Conservation (phyloP, 805 yeast species). For the Kazachstania viticola region DNA sequence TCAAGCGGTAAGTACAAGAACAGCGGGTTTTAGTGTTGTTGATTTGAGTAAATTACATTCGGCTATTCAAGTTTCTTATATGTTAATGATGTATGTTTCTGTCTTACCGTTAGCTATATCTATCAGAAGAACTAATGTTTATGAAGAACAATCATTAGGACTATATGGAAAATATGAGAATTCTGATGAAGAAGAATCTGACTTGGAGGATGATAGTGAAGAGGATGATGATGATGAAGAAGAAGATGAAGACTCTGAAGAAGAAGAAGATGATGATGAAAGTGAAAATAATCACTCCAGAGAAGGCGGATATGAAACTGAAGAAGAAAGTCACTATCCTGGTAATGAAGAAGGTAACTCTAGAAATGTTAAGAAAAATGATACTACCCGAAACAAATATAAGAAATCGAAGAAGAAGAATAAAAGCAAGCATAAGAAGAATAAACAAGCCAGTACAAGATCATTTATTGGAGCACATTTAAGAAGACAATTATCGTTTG, state of each 20-base stretch:
- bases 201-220: slow-evolving; percentile 10
- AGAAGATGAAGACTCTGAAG: slow-evolving; percentile 6
- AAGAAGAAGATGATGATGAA: slow-evolving; percentile 15
- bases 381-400: slow-evolving; percentile 7
- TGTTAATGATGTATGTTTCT: slow-evolving; percentile 97
- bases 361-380: slow-evolving; percentile 10
- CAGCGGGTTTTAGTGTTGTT: slow-evolving; percentile 80
- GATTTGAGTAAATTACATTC: slow-evolving; percentile 66
- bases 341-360: background rate
- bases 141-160: slow-evolving; percentile 96
- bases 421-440: slow-evolving; percentile 8
- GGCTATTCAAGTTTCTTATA: slow-evolving; percentile 84
- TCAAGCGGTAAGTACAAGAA: slow-evolving; percentile 87
- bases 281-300: slow-evolving; percentile 1
- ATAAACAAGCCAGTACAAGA: slow-evolving; percentile 25
- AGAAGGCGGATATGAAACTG: slow-evolving; percentile 4
- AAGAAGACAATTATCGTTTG: slow-evolving; percentile 84
- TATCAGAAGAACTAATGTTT: slow-evolving; percentile 91
- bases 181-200: slow-evolving; percentile 21
- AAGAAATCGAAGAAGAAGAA: slow-evolving; percentile 4
- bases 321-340: slow-evolving; percentile 1
- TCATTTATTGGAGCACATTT: slow-evolving; percentile 79
- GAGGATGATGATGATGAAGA: slow-evolving; percentile 3
- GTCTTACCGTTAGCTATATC: slow-evolving; percentile 94
- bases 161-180: slow-evolving; percentile 53